Evolutionary conservation across 2,329 filamentous ascomycete species (phyloP).

Genomic region (Penicillium expansum): DNA sequence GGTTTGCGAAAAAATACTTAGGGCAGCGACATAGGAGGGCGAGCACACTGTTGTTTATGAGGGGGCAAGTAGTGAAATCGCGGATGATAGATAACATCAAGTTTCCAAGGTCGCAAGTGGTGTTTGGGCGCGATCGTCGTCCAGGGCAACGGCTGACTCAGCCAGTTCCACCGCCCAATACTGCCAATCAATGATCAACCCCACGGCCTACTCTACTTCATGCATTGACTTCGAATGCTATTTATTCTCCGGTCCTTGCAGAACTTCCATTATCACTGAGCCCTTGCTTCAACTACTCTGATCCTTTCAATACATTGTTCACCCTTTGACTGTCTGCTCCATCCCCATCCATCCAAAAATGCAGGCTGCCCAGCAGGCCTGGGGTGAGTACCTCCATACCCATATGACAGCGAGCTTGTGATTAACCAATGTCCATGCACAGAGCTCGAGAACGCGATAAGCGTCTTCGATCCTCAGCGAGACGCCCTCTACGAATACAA

Average conservation of each 20-base stretch:
- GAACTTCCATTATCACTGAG: constrained; percentile 6
- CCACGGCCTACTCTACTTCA: constrained; percentile 24
- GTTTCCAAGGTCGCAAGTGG: constrained; percentile 19
- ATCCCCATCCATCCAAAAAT: constrained; percentile 35
- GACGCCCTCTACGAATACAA: constrained; percentile 92
- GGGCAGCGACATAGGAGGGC: constrained; percentile 19
- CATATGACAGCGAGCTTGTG: not conserved
- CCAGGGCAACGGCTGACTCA: constrained; percentile 39
- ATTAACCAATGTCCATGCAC: constrained; percentile 15
- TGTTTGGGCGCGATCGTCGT: constrained; percentile 34
- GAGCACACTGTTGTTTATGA: constrained; percentile 23
- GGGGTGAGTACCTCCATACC: constrained; percentile 48
- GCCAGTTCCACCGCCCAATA: constrained; percentile 26
- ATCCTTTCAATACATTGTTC: not conserved
- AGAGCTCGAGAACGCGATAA: constrained; percentile 87
- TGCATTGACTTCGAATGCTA: constrained; percentile 5
- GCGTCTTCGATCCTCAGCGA: constrained; percentile 78
- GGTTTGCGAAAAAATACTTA: constrained; percentile 11
- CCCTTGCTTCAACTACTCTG: constrained; percentile 1
- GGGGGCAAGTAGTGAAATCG: constrained; percentile 20
- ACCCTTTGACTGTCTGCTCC: not conserved
- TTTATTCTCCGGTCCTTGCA: constrained; percentile 13
- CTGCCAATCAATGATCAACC: constrained; percentile 24
- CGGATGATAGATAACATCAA: constrained; percentile 26
- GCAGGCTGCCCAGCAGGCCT: constrained; percentile 59